Evolutionary conservation across 805 yeast species (phyloP).

Genomic region (Kuraishia floccosa): DNA sequence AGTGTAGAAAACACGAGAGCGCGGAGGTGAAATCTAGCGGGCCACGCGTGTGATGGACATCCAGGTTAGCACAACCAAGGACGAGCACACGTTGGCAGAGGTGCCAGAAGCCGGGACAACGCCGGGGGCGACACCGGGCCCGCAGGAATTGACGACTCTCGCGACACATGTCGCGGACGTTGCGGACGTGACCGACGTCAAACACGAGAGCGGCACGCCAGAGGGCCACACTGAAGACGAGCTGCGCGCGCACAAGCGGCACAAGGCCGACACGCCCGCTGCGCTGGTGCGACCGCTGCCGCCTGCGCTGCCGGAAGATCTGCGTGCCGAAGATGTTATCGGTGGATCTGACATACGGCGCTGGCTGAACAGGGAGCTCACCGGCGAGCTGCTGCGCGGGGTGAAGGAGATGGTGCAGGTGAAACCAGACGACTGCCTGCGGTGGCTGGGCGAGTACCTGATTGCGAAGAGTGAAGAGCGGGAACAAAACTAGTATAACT

Average conservation of each 20-base stretch:
- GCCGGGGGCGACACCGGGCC: no score
- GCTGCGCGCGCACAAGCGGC: background rate
- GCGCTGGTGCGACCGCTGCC: background rate
- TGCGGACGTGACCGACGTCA: no score
- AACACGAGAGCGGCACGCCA: no score
- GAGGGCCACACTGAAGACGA: no score
- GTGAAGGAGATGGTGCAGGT: constrained; percentile 21
- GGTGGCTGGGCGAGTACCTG: constrained; percentile 26
- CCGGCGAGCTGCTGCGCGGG: constrained; percentile 31
- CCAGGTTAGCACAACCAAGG: no score
- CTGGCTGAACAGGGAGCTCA: constrained; percentile 35
- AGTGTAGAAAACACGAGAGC: no score
- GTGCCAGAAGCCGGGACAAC: no score
- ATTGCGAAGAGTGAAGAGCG: constrained; percentile 9
- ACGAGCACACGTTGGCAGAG: no score
- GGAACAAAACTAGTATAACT: background rate
- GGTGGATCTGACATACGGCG: constrained; percentile 43
- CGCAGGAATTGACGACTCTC: background rate
- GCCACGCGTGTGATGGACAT: no score
- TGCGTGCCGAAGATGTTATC: constrained; percentile 24
- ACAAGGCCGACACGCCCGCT: background rate
- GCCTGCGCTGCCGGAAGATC: constrained; percentile 1
- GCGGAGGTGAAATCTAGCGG: no score
- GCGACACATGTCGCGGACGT: no score
- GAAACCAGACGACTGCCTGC: constrained; percentile 28